Conservation (phyloP, 1,284 basidiomycete genomes). For the Apiotrichum montevideense region DNA sequence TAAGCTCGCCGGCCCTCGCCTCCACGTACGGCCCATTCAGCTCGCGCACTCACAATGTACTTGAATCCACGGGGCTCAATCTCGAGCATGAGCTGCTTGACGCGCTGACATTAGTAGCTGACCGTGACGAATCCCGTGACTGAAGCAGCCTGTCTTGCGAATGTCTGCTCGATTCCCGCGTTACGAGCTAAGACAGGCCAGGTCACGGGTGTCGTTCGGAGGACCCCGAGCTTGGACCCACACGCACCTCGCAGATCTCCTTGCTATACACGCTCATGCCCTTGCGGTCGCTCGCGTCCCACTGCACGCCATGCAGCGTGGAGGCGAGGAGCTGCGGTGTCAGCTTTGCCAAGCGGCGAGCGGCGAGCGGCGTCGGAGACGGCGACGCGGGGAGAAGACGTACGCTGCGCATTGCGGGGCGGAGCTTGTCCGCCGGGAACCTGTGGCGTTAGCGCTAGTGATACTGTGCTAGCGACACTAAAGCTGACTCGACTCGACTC, state of each 20-base stretch:
- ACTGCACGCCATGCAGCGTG: conserved; percentile 24
- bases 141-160: too few species aligned
- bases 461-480: neutral
- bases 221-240: neutral
- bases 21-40: too few species aligned
- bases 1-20: too few species aligned
- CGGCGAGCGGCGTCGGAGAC: neutral
- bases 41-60: conserved; percentile 31
- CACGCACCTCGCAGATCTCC: conserved; percentile 39
- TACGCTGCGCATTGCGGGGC: conserved; percentile 32
- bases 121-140: neutral
- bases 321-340: conserved; percentile 22
- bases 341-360: too few species aligned
- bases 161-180: too few species aligned
- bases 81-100: conserved; percentile 41
- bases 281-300: conserved; percentile 31
- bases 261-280: conserved; percentile 31
- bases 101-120: conserved; percentile 20
- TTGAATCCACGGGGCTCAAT: conserved; percentile 42
- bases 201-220: too few species aligned
- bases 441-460: neutral
- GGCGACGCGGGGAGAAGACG: conserved; percentile 10
- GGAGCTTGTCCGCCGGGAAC: conserved; percentile 31
- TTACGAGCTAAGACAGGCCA: too few species aligned
- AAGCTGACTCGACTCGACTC: neutral